A percentile compares a stretch with the other conserved stretches of the same genome.
These are phyloP conservation scores for Candida verbasci DNA, from an alignment of 805 yeast genomes.

Conservation along the genomic window DNA sequence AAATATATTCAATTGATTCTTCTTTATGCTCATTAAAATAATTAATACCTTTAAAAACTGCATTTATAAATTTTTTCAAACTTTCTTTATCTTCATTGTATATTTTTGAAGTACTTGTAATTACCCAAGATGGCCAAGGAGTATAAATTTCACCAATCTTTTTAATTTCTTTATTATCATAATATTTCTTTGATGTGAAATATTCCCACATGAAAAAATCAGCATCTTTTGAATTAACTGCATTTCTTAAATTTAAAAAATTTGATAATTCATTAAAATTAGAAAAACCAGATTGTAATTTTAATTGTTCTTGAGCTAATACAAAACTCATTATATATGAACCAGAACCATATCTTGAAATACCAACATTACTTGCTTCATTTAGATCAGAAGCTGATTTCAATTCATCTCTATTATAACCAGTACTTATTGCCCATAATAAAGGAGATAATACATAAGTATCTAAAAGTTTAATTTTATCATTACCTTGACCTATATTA, in stretches of 20 bases:
- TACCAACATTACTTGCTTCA: conserved; percentile 64
- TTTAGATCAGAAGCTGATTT: conserved; percentile 49
- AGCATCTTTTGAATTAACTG: conserved; percentile 59
- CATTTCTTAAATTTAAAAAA: conserved; percentile 72
- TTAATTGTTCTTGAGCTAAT: conserved; percentile 47
- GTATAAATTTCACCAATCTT: conserved; percentile 84
- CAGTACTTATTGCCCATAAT: conserved; percentile 89
- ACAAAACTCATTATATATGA: conserved; percentile 90
- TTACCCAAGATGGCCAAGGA: conserved; percentile 97
- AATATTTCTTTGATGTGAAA: conserved; percentile 83
- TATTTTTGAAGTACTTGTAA: conserved; percentile 48
- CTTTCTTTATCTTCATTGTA: conserved; percentile 21
- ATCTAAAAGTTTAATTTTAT: conserved; percentile 62
- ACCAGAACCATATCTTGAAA: conserved; percentile 86
- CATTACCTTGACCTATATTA: conserved; percentile 70
- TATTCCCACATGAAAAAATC: conserved; percentile 97
- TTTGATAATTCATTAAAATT: conserved; percentile 57
- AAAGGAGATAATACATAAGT: conserved; percentile 84
- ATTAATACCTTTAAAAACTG: conserved; percentile 61
- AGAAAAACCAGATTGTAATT: conserved; percentile 41
- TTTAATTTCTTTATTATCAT: conserved; percentile 75
- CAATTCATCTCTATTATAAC: conserved; percentile 50
- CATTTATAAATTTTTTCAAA: conserved; percentile 40
- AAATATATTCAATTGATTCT: conserved; percentile 64
- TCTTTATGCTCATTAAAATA: conserved; percentile 59